These are phyloP conservation scores for Xylaria venustula DNA, from an alignment of 495 filamentous ascomycete genomes.

Conservation along the genomic window DNA sequence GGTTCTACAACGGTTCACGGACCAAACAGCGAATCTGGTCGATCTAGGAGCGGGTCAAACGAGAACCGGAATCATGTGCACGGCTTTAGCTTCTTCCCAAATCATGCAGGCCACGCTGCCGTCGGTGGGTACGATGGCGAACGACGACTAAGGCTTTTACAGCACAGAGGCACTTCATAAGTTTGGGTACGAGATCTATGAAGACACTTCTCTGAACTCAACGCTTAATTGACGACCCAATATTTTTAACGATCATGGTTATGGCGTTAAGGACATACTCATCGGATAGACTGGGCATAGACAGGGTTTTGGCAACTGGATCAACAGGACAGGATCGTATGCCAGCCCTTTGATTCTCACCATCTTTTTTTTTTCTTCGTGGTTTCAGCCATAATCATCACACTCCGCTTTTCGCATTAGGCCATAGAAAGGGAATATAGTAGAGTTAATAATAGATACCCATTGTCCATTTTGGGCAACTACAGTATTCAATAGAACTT, in stretches of 20 bases:
- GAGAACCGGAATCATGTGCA: conserved; percentile 18
- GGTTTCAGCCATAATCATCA: too few species aligned
- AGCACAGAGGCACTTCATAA: conserved; percentile 17
- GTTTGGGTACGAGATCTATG: not conserved
- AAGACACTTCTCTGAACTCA: not conserved
- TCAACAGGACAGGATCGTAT: not conserved
- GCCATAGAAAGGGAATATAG: too few species aligned
- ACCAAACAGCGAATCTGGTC: not conserved
- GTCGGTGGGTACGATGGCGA: conserved; percentile 23
- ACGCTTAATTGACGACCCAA: not conserved
- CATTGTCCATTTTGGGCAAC: too few species aligned
- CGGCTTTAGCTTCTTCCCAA: conserved; percentile 30
- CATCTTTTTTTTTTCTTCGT: not conserved
- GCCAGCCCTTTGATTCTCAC: too few species aligned
- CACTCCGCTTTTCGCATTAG: too few species aligned
- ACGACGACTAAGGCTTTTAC: conserved; percentile 25
- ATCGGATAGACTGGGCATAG: not conserved
- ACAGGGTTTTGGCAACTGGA: not conserved
- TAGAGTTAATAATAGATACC: too few species aligned
- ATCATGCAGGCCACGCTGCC: conserved; percentile 24
- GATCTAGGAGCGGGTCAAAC: conserved; percentile 24
- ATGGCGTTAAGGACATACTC: not conserved
- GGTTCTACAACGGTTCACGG: not conserved
- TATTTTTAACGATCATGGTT: not conserved
- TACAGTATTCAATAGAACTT: too few species aligned